Evolutionary conservation across 371 early-diverging fungal genomes (phyloP), one percentile per base, ranked within the genome.

Genomic region (Apophysomyces elegans): DNA sequence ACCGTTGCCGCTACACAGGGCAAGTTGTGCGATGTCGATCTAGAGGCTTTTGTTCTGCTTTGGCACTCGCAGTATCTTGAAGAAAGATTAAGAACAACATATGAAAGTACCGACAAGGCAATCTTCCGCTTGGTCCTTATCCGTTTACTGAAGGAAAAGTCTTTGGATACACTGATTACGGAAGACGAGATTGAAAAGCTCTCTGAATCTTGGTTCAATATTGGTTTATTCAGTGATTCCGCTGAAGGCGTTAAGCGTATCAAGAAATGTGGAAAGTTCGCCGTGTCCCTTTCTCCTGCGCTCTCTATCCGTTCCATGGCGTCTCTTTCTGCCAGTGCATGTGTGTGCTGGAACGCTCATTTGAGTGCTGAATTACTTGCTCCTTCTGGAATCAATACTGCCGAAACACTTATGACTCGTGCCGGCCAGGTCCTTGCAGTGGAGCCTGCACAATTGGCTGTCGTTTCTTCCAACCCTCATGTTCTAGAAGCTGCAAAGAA

Each of bases 341-440:
- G 76, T 58, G 71, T 80, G 39, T 77, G 76, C 74, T 80, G 77
- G 80, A 73, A 80, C 21, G 77, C 80, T 61, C 80, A 80, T 56
- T 69, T 80, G 44, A 67, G 74, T 37, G 70, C 73, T 59, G 77
- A 80, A 47, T 68, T 77, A 58, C 68, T 80, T 54, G 59, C 69
- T 11, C 47, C 35, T 8, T 60, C 70, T n/a, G 72, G 72, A 16
- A 64, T 72, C 13, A 63, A 64, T 7, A 62, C 64, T 18, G 64
- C 74, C 18, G 63, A 67, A 38, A 47, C 47, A 7, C 16, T 47
- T 7, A n/a, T 47, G 47, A 16, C 16, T 16, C 47, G 47, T 18
- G 47, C 47, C 16, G 47, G 47, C 7, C 65, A 69, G 61, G 64
- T 80, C 16, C 67, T 75, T 61, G 77, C 67, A 35, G 59, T 75